A percentile compares a stretch with the other conserved stretches of the same genome.
These are phyloP conservation scores for Forsythia viridissima DNA, from an alignment of 257 asterid genomes.

Conservation along the genomic window DNA sequence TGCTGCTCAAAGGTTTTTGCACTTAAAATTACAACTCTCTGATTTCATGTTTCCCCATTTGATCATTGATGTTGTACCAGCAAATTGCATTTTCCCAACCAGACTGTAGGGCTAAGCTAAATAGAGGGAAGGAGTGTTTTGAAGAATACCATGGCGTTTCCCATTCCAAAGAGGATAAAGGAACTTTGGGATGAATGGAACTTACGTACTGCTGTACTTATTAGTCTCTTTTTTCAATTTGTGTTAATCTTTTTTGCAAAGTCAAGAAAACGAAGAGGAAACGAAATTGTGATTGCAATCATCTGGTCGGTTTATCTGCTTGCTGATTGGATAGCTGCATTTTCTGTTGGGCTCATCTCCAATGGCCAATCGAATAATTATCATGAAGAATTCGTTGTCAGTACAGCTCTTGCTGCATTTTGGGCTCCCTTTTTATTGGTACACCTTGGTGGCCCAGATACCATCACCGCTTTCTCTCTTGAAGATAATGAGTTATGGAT, in stretches of 20 bases:
- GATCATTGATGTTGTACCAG: too few relatives aligned
- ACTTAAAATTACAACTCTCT: too few relatives aligned
- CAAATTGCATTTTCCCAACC: too few relatives aligned
- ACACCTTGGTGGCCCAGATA: slow-evolving; percentile 62
- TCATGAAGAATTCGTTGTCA: not conserved
- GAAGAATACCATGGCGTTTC: not conserved
- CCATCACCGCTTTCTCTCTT: slow-evolving; percentile 50
- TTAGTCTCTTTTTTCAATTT: slow-evolving; percentile 43
- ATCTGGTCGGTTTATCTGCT: slow-evolving; percentile 53
- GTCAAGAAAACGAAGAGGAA: slow-evolving; percentile 33
- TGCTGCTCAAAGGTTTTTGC: too few relatives aligned
- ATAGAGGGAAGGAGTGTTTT: too few relatives aligned
- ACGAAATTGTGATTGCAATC: slow-evolving; percentile 25
- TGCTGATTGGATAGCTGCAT: slow-evolving; percentile 56
- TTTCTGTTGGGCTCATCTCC: slow-evolving; percentile 52
- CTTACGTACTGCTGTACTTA: slow-evolving; percentile 34
- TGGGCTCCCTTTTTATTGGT: slow-evolving; percentile 60
- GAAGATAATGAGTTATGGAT: slow-evolving; percentile 59
- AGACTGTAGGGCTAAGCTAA: too few relatives aligned
- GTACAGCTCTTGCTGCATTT: slow-evolving; percentile 36
- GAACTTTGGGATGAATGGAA: slow-evolving; percentile 47
- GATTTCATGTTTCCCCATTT: too few relatives aligned
- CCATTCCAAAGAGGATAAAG: slow-evolving; percentile 18
- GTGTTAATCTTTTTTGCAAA: slow-evolving; percentile 40
- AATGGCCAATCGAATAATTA: slow-evolving; percentile 27